A percentile compares a stretch with the other conserved stretches of the same genome.
Conservation (phyloP, 2,329 filamentous ascomycete genomes). For the Laburnicola sp. region DNA sequence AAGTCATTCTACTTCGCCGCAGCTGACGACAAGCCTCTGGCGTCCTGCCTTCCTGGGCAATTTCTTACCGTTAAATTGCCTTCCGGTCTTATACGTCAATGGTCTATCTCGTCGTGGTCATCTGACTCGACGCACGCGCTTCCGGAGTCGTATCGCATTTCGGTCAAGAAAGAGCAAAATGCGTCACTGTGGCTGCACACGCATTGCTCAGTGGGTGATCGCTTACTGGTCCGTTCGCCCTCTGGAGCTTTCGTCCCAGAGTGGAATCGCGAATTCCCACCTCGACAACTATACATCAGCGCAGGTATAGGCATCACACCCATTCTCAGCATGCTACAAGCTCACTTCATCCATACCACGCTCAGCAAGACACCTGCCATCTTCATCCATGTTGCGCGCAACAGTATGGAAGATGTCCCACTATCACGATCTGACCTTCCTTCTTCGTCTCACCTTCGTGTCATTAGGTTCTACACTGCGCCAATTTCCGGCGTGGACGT, state of each 20-base stretch:
- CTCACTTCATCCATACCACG: constrained; percentile 1
- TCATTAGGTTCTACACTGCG: neutral
- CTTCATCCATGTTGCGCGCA: constrained; percentile 5
- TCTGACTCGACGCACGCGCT: neutral
- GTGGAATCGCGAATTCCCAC: neutral
- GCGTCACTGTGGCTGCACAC: constrained; percentile 4
- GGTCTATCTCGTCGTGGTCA: constrained; percentile 9
- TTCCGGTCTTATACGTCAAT: constrained; percentile 4
- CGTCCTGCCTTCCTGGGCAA: constrained; percentile 4
- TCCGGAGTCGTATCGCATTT: constrained; percentile 7
- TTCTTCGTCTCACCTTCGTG: neutral
- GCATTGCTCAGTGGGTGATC: neutral
- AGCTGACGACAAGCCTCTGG: constrained; percentile 1
- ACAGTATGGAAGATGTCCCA: neutral
- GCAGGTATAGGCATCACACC: constrained; percentile 12
- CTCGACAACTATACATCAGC: constrained; percentile 11
- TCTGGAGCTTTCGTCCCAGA: constrained; percentile 6
- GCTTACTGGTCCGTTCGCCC: constrained; percentile 1
- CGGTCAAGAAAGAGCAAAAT: constrained; percentile 1
- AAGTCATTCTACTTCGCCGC: constrained; percentile 9
- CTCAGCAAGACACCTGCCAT: neutral
- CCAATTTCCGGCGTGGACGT: neutral
- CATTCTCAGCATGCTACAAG: constrained; percentile 9
- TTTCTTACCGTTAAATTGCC: constrained; percentile 8
- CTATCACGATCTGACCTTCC: neutral